Conservation (phyloP, 441 rosid genomes). For the Erysimum pusillum region DNA sequence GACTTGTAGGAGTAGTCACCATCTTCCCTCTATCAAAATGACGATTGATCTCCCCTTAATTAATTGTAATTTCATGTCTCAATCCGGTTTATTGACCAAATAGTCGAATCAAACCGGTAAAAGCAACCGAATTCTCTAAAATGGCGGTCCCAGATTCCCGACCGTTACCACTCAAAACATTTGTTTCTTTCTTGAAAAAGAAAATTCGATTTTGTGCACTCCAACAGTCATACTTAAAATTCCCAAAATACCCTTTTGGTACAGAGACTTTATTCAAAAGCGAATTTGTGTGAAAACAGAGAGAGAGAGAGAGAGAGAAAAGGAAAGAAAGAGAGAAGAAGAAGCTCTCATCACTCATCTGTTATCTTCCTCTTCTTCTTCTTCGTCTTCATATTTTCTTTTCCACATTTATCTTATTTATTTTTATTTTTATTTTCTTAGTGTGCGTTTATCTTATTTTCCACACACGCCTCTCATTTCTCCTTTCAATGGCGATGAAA, state of each 20-base stretch:
- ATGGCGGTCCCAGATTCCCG: slow-evolving; percentile 52
- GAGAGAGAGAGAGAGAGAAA: slow-evolving; percentile 1
- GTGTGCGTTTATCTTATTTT: slow-evolving; percentile 26
- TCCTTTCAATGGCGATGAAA: slow-evolving; percentile 63
- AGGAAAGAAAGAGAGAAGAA: slow-evolving; percentile 24
- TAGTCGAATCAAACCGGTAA: slow-evolving; percentile 18
- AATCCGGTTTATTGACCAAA: slow-evolving; percentile 32
- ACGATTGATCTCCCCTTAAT: not conserved
- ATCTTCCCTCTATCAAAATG: slow-evolving; percentile 9
- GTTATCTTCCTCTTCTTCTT: slow-evolving; percentile 49
- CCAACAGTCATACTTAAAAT: not conserved
- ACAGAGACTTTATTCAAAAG: slow-evolving; percentile 20
- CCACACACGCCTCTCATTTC: slow-evolving; percentile 36
- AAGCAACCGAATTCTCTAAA: slow-evolving; percentile 9
- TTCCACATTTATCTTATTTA: slow-evolving; percentile 34
- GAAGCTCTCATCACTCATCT: slow-evolving; percentile 55
- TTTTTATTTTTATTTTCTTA: slow-evolving; percentile 3
- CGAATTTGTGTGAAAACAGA: slow-evolving; percentile 30
- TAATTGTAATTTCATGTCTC: slow-evolving; percentile 18
- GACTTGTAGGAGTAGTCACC: slow-evolving; percentile 10
- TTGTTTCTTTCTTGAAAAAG: slow-evolving; percentile 35
- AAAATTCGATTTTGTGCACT: slow-evolving; percentile 28
- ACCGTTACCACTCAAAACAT: slow-evolving; percentile 48
- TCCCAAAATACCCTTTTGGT: slow-evolving; percentile 40
- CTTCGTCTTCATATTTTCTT: slow-evolving; percentile 21